Base-by-base conservation (phyloP, 208 protist genomes). In the Trypanosomatidae sp. region DNA sequence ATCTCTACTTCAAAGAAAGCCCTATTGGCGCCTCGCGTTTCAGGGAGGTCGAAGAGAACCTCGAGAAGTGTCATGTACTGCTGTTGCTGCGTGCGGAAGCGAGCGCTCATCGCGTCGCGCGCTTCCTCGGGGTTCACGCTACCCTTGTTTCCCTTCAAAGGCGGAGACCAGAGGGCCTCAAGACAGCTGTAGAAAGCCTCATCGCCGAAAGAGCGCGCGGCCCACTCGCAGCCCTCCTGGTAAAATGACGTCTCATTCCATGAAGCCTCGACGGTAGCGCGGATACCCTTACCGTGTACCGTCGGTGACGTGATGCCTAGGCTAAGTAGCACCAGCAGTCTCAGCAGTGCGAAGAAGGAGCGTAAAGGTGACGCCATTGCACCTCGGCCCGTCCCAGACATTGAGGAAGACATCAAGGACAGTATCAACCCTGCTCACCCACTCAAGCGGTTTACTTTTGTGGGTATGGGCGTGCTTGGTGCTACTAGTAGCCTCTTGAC, bases 191-290 rank as follows among this genome's bases (percentile, higher is more conserved):
- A 91, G 71, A 93, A 91, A 46, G 62, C 68, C 13, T 22, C 33
- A 19, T 25, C 33, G 70, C 76, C 79, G 30, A 79, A 67, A n/a
- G n/a, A 69, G 30, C 76, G 76, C 4, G 50, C 76, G 0, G 70
- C 80, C 81, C 80, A 83, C 62, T 93, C 89, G 73, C 89, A 93
- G 12, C 82, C 86, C 62, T 93, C 89, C 50, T 91, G 86, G 36
- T 90, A 59, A 5, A 91, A 65, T 4, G 85, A 65, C 2, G 86
- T 93, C 43, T 93, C 89, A 7, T 72, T 89, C 89, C 89, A 93
- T 28, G 84, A 81, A 1, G 89, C 84, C 65, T 84, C 77, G 46
- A 93, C 55, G 39, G 66, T 80, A 22, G 82, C 82, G 28, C 80
- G 71, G 46, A 91, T 78, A 30, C 80, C 85, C 66, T 86, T 91